These are phyloP conservation scores for Zarea fungicola DNA, from an alignment of 2,329 filamentous ascomycete species.

Conservation along the genomic window DNA sequence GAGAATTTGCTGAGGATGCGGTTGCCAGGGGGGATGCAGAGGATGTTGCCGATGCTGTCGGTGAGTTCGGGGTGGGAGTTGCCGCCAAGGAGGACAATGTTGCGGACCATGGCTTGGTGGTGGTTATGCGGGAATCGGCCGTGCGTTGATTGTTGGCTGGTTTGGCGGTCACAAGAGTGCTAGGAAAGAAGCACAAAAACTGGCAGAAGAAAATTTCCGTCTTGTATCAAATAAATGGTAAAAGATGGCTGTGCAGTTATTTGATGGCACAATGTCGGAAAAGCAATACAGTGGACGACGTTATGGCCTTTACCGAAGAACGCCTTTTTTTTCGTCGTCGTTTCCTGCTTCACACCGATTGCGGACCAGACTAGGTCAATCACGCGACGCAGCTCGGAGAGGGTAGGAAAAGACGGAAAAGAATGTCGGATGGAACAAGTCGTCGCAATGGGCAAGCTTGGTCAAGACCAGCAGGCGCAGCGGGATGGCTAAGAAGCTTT, in stretches of 20 bases:
- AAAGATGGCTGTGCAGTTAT: background rate
- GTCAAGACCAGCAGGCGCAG: conserved; percentile 11
- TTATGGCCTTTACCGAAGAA: conserved; percentile 9
- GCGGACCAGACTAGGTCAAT: conserved; percentile 2
- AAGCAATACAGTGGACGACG: background rate
- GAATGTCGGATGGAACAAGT: background rate
- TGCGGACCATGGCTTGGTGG: conserved; percentile 69
- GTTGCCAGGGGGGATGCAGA: conserved; percentile 80
- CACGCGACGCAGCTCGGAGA: background rate
- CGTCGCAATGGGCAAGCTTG: background rate
- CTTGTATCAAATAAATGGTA: background rate
- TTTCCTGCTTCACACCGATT: conserved; percentile 1
- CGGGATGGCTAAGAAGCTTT: background rate
- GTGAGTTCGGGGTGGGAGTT: conserved; percentile 87
- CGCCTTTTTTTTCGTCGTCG: conserved; percentile 13
- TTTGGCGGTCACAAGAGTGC: background rate
- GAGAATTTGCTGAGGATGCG: conserved; percentile 88
- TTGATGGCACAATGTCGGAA: background rate
- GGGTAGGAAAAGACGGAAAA: background rate
- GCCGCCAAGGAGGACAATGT: conserved; percentile 89
- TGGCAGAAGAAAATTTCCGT: background rate
- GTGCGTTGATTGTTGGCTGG: background rate
- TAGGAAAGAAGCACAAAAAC: background rate
- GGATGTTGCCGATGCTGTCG: conserved; percentile 79
- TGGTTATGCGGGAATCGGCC: conserved; percentile 15